Evolutionary conservation across 2,329 filamentous ascomycete genomes (phyloP).

Genomic region (Sporothrix sp.): DNA sequence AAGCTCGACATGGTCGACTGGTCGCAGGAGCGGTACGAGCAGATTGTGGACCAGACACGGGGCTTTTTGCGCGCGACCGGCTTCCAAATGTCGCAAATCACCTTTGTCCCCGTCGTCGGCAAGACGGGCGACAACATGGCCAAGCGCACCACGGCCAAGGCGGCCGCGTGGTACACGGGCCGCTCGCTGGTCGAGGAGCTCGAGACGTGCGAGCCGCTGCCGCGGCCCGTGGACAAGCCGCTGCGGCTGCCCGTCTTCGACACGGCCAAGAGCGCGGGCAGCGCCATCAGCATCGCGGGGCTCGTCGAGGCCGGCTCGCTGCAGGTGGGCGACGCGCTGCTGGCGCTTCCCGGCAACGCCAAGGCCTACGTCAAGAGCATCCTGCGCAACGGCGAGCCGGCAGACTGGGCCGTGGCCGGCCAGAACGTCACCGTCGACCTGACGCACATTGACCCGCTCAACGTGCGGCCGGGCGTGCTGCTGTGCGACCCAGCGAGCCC

Average conservation of each 20-base stretch:
- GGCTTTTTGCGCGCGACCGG: slow-evolving; percentile 75
- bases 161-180: slow-evolving; percentile 70
- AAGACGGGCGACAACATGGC: slow-evolving; percentile 81
- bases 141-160: slow-evolving; percentile 42
- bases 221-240: slow-evolving; percentile 64
- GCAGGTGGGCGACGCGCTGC: slow-evolving; percentile 71
- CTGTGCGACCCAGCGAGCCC: slow-evolving; percentile 62
- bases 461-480: slow-evolving; percentile 77
- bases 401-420: slow-evolving; percentile 52
- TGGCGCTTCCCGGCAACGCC: slow-evolving; percentile 74
- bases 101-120: slow-evolving; percentile 83
- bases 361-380: slow-evolving; percentile 73
- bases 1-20: slow-evolving; percentile 85
- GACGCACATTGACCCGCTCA: slow-evolving; percentile 70
- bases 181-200: slow-evolving; percentile 73
- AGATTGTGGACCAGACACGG: slow-evolving; percentile 74
- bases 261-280: slow-evolving; percentile 72
- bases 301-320: slow-evolving; percentile 75
- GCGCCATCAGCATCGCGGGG: slow-evolving; percentile 75
- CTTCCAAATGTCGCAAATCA: slow-evolving; percentile 71
- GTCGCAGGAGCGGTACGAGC: slow-evolving; percentile 72
- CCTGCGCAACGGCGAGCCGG: slow-evolving; percentile 52
- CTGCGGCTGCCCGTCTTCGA: slow-evolving; percentile 81
- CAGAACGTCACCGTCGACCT: slow-evolving; percentile 83
- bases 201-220: slow-evolving; percentile 67